Evolutionary conservation across 2,329 filamentous ascomycete species (phyloP), one percentile per base, ranked within the genome.

Genomic region (Scedosporium minutisporum): DNA sequence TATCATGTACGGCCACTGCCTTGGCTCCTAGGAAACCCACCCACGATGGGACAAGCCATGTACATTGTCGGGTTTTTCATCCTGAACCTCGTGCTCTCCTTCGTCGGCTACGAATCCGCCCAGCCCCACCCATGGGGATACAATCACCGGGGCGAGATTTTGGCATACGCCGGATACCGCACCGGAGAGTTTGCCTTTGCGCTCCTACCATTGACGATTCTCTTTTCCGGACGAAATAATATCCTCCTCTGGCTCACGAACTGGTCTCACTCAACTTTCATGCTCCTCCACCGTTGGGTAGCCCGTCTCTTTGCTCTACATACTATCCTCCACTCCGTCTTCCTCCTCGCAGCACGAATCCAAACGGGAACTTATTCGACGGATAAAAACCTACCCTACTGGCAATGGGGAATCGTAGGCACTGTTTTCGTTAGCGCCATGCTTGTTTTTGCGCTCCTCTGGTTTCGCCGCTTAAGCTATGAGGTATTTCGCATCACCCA

Each of bases 221-320:
- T 76, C 0, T 76, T 74, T 58, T 66, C 73, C 1, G 67, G 69
- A 1, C 67, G 74, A 14, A 76, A 76, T 63, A 76, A 74, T 58
- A 12, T 72, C 0, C 69, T 76, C 0, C 66, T 76, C 2, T 70
- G 68, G 58, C 1, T 76, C 14, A 75, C 74, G 1, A 69, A 72
- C 65, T 76, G 74, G 74, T 72, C 70, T 58, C 67, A 74, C 64
- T 65, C 68, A 18, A 76, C 75, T 0, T 76, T 70, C 46, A 66
- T 76, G 0, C 66, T 76, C 1, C 67, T 76, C 0, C 75, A 76
- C 63, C 71, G 75, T 33, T 75, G 73, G 70, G 66, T 75, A 12
- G 73, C 69, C 0, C 93, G 86, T 79, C 87, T 86, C 46, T 89
- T 89, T 70, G 89, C 93, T 65, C 91, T 90, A 78, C 90, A 93